Conservation (phyloP, 441 rosid species). For the Aquilaria agallochum region DNA sequence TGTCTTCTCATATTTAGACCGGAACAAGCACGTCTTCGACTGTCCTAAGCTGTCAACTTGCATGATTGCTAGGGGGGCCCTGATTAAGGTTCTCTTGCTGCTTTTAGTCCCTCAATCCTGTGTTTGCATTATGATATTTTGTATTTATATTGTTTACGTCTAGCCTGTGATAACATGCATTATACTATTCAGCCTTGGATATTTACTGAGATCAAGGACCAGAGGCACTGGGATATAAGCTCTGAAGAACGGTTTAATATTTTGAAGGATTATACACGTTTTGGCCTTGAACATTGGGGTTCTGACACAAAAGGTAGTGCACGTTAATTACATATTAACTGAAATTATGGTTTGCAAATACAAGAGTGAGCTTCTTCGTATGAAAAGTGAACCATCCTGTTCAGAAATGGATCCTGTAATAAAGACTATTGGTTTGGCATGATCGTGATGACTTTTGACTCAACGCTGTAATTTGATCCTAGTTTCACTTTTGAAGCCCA, state of each 20-base stretch:
- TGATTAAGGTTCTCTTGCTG: conserved; percentile 54
- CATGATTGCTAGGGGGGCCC: conserved; percentile 97
- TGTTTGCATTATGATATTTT: too few relatives aligned
- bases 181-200: conserved; percentile 80
- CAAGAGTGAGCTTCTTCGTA: too few relatives aligned
- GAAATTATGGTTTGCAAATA: not conserved
- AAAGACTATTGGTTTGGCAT: too few relatives aligned
- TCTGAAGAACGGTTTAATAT: conserved; percentile 77
- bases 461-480: too few relatives aligned
- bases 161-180: conserved; percentile 6
- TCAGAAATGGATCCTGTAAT: too few relatives aligned
- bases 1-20: conserved; percentile 69
- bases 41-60: conserved; percentile 73
- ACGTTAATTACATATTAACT: not conserved
- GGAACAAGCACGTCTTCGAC: conserved; percentile 76
- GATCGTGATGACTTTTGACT: too few relatives aligned
- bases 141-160: too few relatives aligned
- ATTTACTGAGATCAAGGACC: conserved; percentile 95
- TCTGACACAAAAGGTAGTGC: conserved; percentile 77
- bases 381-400: too few relatives aligned
- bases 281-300: conserved; percentile 97
- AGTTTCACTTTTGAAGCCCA: too few relatives aligned
- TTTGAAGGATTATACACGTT: conserved; percentile 72
- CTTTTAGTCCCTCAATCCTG: not conserved
- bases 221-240: conserved; percentile 92